Percentiles rank a stretch among this genome's conserved stretches.
Conservation (phyloP, 2,329 filamentous ascomycete genomes). For the Hortaea werneckii region DNA sequence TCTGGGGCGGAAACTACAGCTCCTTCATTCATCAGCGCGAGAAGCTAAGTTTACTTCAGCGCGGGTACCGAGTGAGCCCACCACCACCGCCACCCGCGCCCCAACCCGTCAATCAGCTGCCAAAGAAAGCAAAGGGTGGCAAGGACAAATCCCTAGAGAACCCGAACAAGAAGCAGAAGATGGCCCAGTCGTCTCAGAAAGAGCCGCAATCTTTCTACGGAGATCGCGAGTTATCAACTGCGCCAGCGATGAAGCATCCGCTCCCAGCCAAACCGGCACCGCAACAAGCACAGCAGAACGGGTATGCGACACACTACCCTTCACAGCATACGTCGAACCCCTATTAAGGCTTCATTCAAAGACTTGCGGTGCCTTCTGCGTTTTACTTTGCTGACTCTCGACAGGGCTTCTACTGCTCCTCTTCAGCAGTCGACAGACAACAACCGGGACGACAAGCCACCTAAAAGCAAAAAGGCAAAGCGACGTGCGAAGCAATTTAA, state of each 20-base stretch:
- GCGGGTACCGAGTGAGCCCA: constrained; percentile 2
- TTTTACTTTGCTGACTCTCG: neutral
- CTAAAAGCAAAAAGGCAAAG: neutral
- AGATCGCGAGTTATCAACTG: neutral
- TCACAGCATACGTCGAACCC: neutral
- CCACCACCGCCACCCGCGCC: constrained; percentile 1
- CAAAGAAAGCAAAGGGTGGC: neutral
- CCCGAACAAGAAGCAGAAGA: neutral
- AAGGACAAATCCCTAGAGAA: neutral
- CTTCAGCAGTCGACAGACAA: neutral
- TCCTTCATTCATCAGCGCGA: constrained; percentile 61
- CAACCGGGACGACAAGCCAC: no score
- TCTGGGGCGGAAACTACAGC: constrained; percentile 71
- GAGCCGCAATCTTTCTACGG: neutral
- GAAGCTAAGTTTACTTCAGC: constrained; percentile 37
- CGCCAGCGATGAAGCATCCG: neutral
- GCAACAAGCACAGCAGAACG: neutral
- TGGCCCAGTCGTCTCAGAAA: no score
- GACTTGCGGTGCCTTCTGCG: neutral
- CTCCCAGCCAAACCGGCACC: neutral
- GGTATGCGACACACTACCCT: neutral
- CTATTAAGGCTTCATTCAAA: neutral
- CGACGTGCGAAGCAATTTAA: neutral
- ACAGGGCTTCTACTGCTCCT: neutral
- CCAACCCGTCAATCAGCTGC: neutral